These are phyloP conservation scores for Artemisia annua DNA, from an alignment of 129 eudicot genomes.

Conservation along the genomic window DNA sequence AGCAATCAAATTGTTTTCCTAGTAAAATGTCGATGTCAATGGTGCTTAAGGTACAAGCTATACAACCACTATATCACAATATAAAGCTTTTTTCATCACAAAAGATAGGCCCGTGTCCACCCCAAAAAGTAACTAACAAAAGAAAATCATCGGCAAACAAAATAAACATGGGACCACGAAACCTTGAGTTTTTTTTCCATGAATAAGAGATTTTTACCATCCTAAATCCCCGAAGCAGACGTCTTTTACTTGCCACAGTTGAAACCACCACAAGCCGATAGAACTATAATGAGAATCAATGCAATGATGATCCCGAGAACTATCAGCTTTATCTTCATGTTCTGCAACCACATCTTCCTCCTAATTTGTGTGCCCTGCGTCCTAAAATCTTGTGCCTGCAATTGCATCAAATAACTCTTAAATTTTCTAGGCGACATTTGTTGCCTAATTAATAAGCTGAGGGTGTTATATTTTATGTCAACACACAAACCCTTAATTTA, in stretches of 20 bases:
- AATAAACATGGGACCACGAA: constrained; percentile 23
- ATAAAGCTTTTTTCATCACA: constrained; percentile 15
- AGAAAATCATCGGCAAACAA: constrained; percentile 35
- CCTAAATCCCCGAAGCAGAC: constrained; percentile 27
- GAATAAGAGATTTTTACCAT: constrained; percentile 26
- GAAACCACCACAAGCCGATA: constrained; percentile 78
- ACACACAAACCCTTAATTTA: background rate
- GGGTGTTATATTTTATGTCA: background rate
- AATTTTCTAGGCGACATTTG: too few relatives aligned
- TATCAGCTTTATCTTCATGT: constrained; percentile 95
- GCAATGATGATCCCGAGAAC: constrained; percentile 81
- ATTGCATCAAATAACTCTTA: constrained; percentile 9
- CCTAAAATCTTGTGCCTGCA: constrained; percentile 97
- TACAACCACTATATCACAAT: constrained; percentile 47
- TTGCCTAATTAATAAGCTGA: too few relatives aligned
- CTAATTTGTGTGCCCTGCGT: constrained; percentile 94
- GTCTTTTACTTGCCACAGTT: constrained; percentile 55
- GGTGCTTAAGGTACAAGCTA: constrained; percentile 44
- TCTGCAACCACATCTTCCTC: constrained; percentile 98
- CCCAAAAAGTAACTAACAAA: constrained; percentile 28
- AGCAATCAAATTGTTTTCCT: constrained; percentile 34
- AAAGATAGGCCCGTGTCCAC: constrained; percentile 28
- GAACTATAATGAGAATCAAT: constrained; percentile 75
- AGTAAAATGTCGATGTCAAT: constrained; percentile 13
- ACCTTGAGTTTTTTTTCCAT: background rate